These are phyloP conservation scores for Tephrocybe sp. DNA, from an alignment of 768 basidiomycete species.

Conservation along the genomic window DNA sequence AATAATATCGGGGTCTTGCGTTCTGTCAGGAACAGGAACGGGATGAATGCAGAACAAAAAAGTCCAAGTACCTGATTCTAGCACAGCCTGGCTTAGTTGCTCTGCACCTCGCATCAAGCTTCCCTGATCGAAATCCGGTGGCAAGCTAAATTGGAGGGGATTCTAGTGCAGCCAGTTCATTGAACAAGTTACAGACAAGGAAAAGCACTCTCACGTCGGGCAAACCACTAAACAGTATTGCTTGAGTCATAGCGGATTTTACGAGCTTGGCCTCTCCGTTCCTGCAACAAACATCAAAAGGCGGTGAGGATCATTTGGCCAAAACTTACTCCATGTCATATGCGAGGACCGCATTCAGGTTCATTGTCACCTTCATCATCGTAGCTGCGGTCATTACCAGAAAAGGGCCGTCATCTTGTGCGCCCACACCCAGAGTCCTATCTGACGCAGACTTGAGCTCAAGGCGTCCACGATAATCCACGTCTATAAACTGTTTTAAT, in stretches of 20 bases:
- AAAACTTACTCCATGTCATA: slow-evolving; percentile 64
- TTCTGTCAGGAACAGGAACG: slow-evolving; percentile 12
- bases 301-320: neutral
- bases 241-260: slow-evolving; percentile 81
- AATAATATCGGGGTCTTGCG: slow-evolving; percentile 64
- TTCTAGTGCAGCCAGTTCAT: slow-evolving; percentile 42
- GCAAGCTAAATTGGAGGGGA: slow-evolving; percentile 78
- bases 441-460: slow-evolving; percentile 69
- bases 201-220: slow-evolving; percentile 44
- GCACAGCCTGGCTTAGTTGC: slow-evolving; percentile 66
- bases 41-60: neutral
- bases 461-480: slow-evolving; percentile 69
- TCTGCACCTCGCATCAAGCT: slow-evolving; percentile 80
- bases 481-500: slow-evolving; percentile 40
- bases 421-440: slow-evolving; percentile 69
- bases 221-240: slow-evolving; percentile 74
- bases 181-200: neutral
- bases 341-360: slow-evolving; percentile 56
- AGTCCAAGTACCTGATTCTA: slow-evolving; percentile 63
- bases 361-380: slow-evolving; percentile 66
- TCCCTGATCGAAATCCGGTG: slow-evolving; percentile 76
- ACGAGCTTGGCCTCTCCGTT: slow-evolving; percentile 67
- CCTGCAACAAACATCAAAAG: slow-evolving; percentile 28
- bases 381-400: slow-evolving; percentile 66
- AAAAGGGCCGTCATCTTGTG: slow-evolving; percentile 45